phyloP scores from a whole-genome alignment of 169 alveolate genomes.

The Eimeria zaria region DNA sequence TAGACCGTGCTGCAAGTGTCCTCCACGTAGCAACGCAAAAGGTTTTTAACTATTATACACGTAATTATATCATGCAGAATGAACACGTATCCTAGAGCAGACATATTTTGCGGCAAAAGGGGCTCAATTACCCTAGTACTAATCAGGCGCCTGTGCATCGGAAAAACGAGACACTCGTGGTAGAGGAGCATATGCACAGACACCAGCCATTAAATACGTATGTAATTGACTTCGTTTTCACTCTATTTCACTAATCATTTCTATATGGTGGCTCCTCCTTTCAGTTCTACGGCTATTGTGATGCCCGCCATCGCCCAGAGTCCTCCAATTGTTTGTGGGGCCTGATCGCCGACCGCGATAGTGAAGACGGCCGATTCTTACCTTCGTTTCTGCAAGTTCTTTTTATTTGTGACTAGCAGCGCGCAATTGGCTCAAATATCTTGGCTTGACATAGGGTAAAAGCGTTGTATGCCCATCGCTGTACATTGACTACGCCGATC shows the following conservation, averaged over 20 bases:
- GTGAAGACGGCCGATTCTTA: background rate
- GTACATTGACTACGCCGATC: background rate
- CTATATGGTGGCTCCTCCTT: background rate
- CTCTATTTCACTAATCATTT: background rate
- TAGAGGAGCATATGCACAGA: background rate
- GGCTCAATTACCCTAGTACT: background rate
- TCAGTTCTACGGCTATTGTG: background rate
- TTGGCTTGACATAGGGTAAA: background rate
- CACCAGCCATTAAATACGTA: background rate
- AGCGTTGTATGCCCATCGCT: background rate
- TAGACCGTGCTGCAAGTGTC: background rate
- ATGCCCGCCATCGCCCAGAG: background rate
- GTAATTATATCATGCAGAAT: background rate
- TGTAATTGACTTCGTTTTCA: background rate
- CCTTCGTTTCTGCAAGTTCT: background rate
- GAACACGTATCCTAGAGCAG: background rate
- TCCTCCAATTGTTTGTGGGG: constrained; percentile 18
- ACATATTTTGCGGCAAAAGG: background rate
- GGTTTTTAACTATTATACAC: background rate
- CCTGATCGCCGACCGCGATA: background rate
- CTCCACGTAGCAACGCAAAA: background rate
- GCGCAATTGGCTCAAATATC: background rate
- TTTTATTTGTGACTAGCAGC: background rate
- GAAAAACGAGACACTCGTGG: background rate
- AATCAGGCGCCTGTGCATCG: background rate